Percentiles rank a stretch among this genome's conserved stretches.
Evolutionary conservation across 2,329 filamentous ascomycete species (phyloP).

Genomic region (Alternaria brassicae): DNA sequence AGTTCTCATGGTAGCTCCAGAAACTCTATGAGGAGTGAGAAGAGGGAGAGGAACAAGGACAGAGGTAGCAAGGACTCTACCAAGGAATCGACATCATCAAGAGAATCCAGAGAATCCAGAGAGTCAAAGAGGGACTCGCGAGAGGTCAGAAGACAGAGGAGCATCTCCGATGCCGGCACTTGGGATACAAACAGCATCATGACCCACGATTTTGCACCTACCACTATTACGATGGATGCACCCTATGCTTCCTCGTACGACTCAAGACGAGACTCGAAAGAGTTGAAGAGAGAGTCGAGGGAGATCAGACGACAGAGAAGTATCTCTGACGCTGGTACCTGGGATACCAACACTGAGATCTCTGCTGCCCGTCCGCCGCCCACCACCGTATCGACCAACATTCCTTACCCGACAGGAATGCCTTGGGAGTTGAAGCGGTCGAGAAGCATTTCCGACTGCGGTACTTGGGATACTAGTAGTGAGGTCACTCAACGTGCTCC

Average conservation of each 20-base stretch:
- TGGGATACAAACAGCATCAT: slow-evolving; percentile 37
- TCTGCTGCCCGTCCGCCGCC: slow-evolving; percentile 6
- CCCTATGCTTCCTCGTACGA: slow-evolving; percentile 9
- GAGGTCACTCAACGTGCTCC: slow-evolving; percentile 11
- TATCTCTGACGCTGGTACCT: slow-evolving; percentile 15
- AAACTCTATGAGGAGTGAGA: slow-evolving; percentile 26
- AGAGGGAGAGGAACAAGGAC: slow-evolving; percentile 26
- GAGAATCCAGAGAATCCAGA: slow-evolving; percentile 15
- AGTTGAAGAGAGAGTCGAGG: slow-evolving; percentile 15
- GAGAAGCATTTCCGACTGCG: slow-evolving; percentile 10
- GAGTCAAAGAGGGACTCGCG: slow-evolving; percentile 14
- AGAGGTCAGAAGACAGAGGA: slow-evolving; percentile 18
- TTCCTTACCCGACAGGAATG: slow-evolving; percentile 8
- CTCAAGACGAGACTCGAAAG: slow-evolving; percentile 16
- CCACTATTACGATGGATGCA: slow-evolving; percentile 25
- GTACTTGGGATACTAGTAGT: slow-evolving; percentile 17
- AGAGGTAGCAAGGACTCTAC: slow-evolving; percentile 25
- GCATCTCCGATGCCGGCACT: slow-evolving; percentile 32
- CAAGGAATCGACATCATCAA: slow-evolving; percentile 21
- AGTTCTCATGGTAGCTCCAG: slow-evolving; percentile 25
- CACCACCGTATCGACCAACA: slow-evolving; percentile 17
- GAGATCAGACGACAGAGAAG: slow-evolving; percentile 12
- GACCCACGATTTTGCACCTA: slow-evolving; percentile 20
- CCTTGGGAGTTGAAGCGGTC: slow-evolving; percentile 7
- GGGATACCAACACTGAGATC: slow-evolving; percentile 15